These are phyloP conservation scores for Polygonum aviculare DNA, from an alignment of 148 eudicot species.

Conservation along the genomic window DNA sequence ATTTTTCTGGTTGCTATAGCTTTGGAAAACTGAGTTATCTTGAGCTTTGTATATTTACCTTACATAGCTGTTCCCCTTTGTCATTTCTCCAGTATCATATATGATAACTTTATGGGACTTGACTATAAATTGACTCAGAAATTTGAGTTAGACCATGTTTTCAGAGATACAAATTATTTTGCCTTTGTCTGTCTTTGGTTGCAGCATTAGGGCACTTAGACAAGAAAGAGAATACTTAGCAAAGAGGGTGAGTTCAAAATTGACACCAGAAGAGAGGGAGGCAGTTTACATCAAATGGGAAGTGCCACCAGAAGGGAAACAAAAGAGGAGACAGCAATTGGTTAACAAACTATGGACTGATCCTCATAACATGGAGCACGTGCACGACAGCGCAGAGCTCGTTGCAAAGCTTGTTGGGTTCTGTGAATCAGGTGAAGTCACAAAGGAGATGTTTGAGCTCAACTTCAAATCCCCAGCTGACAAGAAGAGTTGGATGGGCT, in stretches of 20 bases:
- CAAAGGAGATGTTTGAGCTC: conserved; percentile 91
- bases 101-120: no score
- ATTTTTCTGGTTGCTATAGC: not conserved
- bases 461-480: conserved; percentile 68
- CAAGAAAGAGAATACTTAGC: conserved; percentile 93
- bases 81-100: no score
- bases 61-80: no score
- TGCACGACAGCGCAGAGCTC: conserved; percentile 80
- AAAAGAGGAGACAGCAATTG: conserved; percentile 59
- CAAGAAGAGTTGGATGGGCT: conserved; percentile 93
- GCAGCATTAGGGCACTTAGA: conserved; percentile 78
- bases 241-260: conserved; percentile 76
- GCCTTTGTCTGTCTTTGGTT: not conserved
- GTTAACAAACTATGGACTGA: conserved; percentile 93
- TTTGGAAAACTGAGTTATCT: no score
- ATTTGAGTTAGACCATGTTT: not conserved
- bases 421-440: conserved; percentile 65
- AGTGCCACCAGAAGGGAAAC: conserved; percentile 82
- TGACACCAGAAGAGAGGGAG: conserved; percentile 76
- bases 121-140: not conserved
- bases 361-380: conserved; percentile 78
- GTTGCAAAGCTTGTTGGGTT: conserved; percentile 95
- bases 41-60: no score
- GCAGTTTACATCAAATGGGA: conserved; percentile 79
- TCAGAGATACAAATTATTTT: no score